A percentile compares a stretch with the other conserved stretches of the same genome.
These are phyloP conservation scores for Aurifilum marmelostoma DNA, from an alignment of 2,329 filamentous ascomycete genomes.

Conservation along the genomic window DNA sequence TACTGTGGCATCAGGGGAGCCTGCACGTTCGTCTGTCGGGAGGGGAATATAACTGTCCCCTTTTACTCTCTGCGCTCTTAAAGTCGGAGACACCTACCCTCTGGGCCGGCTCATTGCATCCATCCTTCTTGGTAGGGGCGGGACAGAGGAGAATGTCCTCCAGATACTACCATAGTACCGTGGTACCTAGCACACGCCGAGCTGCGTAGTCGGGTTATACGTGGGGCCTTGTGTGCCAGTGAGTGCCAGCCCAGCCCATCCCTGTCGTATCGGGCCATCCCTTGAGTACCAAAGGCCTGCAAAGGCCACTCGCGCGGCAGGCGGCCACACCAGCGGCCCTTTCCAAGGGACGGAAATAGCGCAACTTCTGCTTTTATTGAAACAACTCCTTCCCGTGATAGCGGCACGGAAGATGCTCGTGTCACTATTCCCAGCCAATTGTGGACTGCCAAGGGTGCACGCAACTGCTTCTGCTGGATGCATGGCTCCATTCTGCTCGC, in stretches of 20 bases:
- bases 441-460: constrained; percentile 9
- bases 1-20: background rate
- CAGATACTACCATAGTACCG: background rate
- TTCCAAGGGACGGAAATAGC: constrained; percentile 3
- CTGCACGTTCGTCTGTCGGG: no score
- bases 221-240: background rate
- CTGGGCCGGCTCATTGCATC: background rate
- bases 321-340: background rate
- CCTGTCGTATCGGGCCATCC: background rate
- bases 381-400: constrained; percentile 6
- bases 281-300: background rate
- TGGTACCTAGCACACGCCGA: background rate
- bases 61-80: background rate
- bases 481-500: background rate
- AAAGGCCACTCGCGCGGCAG: background rate
- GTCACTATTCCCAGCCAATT: constrained; percentile 16
- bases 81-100: background rate
- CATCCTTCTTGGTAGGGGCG: background rate
- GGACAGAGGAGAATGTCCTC: background rate
- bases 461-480: constrained; percentile 5
- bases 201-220: no score
- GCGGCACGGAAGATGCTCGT: background rate
- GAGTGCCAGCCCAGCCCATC: background rate
- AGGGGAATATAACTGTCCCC: background rate
- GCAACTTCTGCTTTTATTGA: constrained; percentile 3